Evolutionary conservation across 805 yeast genomes (phyloP).

Genomic region (Yarrowia alimentaria): DNA sequence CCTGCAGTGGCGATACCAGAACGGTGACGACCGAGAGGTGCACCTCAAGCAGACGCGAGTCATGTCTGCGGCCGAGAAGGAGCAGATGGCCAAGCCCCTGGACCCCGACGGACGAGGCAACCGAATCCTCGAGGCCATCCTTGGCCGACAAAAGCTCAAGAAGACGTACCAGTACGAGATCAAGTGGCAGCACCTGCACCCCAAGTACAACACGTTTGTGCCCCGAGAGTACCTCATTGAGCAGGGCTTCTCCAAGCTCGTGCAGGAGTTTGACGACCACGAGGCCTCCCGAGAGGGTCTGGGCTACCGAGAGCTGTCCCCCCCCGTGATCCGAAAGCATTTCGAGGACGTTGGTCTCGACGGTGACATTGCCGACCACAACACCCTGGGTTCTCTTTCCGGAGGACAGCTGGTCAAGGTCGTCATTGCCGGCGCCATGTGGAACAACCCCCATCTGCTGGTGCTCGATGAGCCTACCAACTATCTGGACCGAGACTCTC

Average conservation of each 20-base stretch:
- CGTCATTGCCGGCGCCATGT: conserved; percentile 99
- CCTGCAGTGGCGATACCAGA: conserved; percentile 96
- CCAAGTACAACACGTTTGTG: conserved; percentile 92
- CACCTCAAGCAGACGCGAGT: conserved; percentile 89
- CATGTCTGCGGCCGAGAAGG: conserved; percentile 73
- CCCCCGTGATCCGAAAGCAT: conserved; percentile 91
- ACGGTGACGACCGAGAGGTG: conserved; percentile 98
- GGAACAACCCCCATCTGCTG: conserved; percentile 97
- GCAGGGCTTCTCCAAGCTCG: conserved; percentile 84
- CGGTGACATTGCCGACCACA: conserved; percentile 97
- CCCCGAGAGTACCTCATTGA: conserved; percentile 76
- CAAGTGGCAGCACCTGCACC: conserved; percentile 90
- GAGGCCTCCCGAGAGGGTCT: conserved; percentile 99
- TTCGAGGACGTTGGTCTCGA: conserved; percentile 97
- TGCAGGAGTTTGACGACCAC: conserved; percentile 96
- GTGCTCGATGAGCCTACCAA: conserved; percentile 98
- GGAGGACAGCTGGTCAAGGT: conserved; percentile 99
- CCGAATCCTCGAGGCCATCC: conserved; percentile 87
- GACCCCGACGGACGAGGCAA: conserved; percentile 88
- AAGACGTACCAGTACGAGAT: conserved; percentile 95
- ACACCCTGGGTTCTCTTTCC: conserved; percentile 92
- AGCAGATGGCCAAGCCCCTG: conserved; percentile 70
- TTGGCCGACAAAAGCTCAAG: conserved; percentile 95
- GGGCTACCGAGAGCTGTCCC: conserved; percentile 92
- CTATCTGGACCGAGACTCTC: conserved; percentile 94